These are phyloP conservation scores for Pythium brachiatum DNA, from an alignment of 352 stramenopile genomes.

Conservation along the genomic window DNA sequence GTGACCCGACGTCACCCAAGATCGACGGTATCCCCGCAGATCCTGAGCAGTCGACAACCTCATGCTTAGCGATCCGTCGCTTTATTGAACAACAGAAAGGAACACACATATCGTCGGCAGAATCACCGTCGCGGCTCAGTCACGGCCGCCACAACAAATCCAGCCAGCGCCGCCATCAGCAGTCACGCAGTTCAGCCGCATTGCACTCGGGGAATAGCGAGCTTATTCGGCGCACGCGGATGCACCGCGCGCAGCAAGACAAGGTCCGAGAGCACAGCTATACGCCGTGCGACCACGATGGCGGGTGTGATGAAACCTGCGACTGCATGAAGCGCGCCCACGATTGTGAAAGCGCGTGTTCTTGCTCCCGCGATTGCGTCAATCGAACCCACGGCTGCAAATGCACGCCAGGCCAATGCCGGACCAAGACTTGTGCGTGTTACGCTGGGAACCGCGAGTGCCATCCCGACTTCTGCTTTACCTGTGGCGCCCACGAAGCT, in stretches of 20 bases:
- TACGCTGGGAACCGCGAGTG: constrained; percentile 55
- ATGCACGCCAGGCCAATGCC: constrained; percentile 51
- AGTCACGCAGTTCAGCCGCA: constrained; percentile 8
- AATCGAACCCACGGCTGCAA: constrained; percentile 71
- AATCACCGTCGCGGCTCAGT: background rate
- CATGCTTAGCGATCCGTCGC: constrained; percentile 11
- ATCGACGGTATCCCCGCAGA: no score
- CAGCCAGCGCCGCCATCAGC: constrained; percentile 5
- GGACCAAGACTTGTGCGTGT: constrained; percentile 55
- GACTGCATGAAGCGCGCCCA: constrained; percentile 52
- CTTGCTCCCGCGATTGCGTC: constrained; percentile 55
- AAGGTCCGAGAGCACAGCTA: constrained; percentile 57
- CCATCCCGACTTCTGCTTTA: constrained; percentile 72
- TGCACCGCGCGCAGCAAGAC: constrained; percentile 36
- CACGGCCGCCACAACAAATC: constrained; percentile 10
- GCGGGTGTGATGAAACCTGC: constrained; percentile 47
- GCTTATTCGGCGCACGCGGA: constrained; percentile 36
- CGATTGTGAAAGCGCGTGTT: constrained; percentile 58
- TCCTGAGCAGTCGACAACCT: constrained; percentile 1
- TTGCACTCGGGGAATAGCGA: constrained; percentile 30
- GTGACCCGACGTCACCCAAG: background rate
- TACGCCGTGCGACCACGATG: constrained; percentile 58
- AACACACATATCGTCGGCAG: background rate
- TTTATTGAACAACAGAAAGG: constrained; percentile 15
- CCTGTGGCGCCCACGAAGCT: constrained; percentile 59